A percentile compares a stretch with the other conserved stretches of the same genome.
Conservation (phyloP, 2,329 filamentous ascomycete species). For the Arthroderma sp. region DNA sequence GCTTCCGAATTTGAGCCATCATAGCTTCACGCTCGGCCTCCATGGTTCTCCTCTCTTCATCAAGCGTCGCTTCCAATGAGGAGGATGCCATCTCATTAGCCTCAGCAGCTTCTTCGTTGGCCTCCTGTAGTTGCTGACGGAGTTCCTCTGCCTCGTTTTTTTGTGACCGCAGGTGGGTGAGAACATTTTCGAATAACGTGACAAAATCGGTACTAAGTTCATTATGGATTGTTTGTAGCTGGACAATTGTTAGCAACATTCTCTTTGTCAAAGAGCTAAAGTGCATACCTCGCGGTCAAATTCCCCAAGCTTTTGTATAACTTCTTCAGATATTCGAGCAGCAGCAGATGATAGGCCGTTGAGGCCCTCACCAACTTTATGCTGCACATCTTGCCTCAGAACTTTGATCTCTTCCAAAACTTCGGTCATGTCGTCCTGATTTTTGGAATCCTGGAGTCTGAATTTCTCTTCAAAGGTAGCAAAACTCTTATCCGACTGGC, state of each 20-base stretch:
- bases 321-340: conserved; percentile 77
- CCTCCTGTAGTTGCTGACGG: conserved; percentile 55
- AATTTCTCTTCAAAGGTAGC: conserved; percentile 55
- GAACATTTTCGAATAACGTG: conserved; percentile 65
- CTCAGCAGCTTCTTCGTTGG: conserved; percentile 54
- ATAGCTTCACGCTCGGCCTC: conserved; percentile 61
- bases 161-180: conserved; percentile 61
- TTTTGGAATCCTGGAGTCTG: conserved; percentile 35
- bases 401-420: conserved; percentile 83
- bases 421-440: conserved; percentile 77
- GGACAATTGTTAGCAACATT: conserved; percentile 11
- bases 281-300: conserved; percentile 56
- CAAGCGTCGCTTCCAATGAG: conserved; percentile 55
- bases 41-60: conserved; percentile 62
- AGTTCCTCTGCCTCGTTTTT: conserved; percentile 62
- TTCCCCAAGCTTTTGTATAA: conserved; percentile 69
- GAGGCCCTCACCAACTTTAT: conserved; percentile 69
- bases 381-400: conserved; percentile 79
- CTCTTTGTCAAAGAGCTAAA: neutral
- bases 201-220: conserved; percentile 78
- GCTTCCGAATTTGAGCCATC: conserved; percentile 59
- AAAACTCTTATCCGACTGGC: conserved; percentile 56
- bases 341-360: conserved; percentile 72
- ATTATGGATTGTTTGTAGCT: conserved; percentile 75
- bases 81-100: conserved; percentile 55